Evolutionary conservation across 2,329 filamentous ascomycete species (phyloP).

Genomic region (Dissoconium aciculare): DNA sequence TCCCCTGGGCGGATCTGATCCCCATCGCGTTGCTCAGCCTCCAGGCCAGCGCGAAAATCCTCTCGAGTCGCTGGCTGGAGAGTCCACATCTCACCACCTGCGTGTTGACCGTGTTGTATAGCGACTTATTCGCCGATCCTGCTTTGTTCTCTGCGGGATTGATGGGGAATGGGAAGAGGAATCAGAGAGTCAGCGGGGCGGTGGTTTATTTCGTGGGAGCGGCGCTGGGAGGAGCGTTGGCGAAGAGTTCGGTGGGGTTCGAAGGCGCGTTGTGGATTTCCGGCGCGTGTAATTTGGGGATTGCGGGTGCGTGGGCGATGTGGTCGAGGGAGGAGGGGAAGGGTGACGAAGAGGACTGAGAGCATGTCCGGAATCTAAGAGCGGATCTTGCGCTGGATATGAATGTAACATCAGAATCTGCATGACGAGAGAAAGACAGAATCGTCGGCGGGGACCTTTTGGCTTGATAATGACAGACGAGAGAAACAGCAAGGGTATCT

Average conservation of each 20-base stretch:
- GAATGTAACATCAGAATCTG: no score
- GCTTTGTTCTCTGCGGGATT: constrained; percentile 28
- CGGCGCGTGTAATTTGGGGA: constrained; percentile 22
- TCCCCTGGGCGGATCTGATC: constrained; percentile 35
- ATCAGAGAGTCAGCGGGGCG: constrained; percentile 35
- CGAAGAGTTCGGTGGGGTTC: constrained; percentile 35
- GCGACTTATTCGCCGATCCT: constrained; percentile 56
- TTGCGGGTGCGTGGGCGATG: constrained; percentile 25
- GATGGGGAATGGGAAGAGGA: constrained; percentile 35
- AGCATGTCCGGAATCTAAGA: no score
- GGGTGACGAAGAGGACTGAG: no score
- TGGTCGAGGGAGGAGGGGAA: constrained; percentile 22
- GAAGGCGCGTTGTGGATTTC: constrained; percentile 34
- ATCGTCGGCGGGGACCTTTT: no score
- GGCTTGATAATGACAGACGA: no score
- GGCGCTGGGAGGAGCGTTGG: constrained; percentile 38
- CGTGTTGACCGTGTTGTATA: constrained; percentile 65
- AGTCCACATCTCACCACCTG: constrained; percentile 58
- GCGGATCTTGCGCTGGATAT: no score
- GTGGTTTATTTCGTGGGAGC: constrained; percentile 36
- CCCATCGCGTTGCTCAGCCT: constrained; percentile 57
- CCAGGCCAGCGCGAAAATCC: constrained; percentile 61
- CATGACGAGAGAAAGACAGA: no score
- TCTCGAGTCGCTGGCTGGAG: constrained; percentile 52
- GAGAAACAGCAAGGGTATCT: no score